Evolutionary conservation across 306 rosid genomes (phyloP), one percentile per base, ranked within the genome.

Genomic region (Prosopis cineraria): DNA sequence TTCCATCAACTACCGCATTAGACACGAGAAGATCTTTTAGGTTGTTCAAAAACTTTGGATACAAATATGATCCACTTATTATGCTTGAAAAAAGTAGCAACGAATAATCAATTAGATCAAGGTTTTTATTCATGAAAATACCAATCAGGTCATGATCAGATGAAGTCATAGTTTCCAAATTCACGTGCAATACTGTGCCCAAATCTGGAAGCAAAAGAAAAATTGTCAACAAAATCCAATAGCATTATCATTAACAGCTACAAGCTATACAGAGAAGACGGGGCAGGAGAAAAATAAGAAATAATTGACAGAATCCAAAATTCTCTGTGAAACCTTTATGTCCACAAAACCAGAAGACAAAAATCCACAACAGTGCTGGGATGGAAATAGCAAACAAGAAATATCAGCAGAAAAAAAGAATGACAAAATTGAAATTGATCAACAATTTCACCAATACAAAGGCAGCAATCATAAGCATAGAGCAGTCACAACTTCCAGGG

Each of bases 101-200:
- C 29, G 5, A 59, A 36, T 33, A 63, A 31, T 33, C 33, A 72
- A 67, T 3, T 78, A 62, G 62, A 73, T 47, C 66, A 58, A 58
- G 47, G 14, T 16, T 17, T 55, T 40, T 58, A 39, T 59, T 29
- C n/a, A 22, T n/a, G 72, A 14, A 52, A 73, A 74, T 81, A 85
- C 88, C 88, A 70, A 85, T 68, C 53, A 50, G 63, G 16, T 81
- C 88, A 44, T 74, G 85, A 29, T 82, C 43, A 53, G 88, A 67
- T 37, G 70, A 73, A 78, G 81, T 64, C 88, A 85, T 81, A 78
- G 52, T 78, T 85, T 85, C 83, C 81, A 77, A 68, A 33, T 52
- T 64, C 68, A 63, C 85, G 73, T 50, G 73, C 69, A 77, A 53
- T 47, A 30, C 78, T 0, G 52, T 60, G 72, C 67, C 78, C 85